These are phyloP conservation scores for Oenanthe javanica DNA, from an alignment of 140 eudicot genomes.

Conservation along the genomic window DNA sequence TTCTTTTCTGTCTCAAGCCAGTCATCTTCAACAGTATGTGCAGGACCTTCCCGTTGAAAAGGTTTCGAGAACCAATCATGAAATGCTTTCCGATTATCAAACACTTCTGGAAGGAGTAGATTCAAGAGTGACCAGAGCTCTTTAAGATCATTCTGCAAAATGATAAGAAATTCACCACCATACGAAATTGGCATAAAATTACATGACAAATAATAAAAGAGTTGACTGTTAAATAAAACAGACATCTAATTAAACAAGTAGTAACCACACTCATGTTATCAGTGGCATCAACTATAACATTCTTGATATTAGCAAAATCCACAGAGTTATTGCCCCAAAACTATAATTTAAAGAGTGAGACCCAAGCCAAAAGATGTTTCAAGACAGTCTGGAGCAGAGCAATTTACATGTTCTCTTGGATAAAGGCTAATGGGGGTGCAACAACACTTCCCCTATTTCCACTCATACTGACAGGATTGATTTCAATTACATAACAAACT, in stretches of 20 bases:
- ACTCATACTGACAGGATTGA: neutral
- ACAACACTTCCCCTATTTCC: neutral
- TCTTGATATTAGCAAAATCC: neutral
- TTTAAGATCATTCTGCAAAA: slow-evolving; percentile 86
- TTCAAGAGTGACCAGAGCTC: slow-evolving; percentile 97
- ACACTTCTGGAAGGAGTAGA: slow-evolving; percentile 94
- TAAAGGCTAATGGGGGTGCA: neutral
- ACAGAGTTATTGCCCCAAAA: neutral
- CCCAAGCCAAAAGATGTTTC: neutral
- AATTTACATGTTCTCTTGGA: neutral
- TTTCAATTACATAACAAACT: neutral
- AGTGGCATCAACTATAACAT: neutral
- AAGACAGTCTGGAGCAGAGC: neutral
- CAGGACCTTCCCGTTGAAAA: slow-evolving; percentile 62
- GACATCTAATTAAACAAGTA: neutral
- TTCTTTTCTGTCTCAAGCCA: slow-evolving; percentile 99
- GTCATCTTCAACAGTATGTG: slow-evolving; percentile 83
- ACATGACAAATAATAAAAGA: neutral
- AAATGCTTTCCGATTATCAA: slow-evolving; percentile 93
- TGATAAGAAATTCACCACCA: neutral
- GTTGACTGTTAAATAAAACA: neutral
- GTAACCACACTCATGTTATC: neutral
- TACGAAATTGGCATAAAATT: neutral
- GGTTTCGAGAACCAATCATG: slow-evolving; percentile 99
- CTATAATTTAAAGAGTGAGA: neutral